Percentiles rank a stretch among this genome's conserved stretches.
Evolutionary conservation across 1,284 basidiomycete genomes (phyloP).

Genomic region (Singerocomus inundabilis): DNA sequence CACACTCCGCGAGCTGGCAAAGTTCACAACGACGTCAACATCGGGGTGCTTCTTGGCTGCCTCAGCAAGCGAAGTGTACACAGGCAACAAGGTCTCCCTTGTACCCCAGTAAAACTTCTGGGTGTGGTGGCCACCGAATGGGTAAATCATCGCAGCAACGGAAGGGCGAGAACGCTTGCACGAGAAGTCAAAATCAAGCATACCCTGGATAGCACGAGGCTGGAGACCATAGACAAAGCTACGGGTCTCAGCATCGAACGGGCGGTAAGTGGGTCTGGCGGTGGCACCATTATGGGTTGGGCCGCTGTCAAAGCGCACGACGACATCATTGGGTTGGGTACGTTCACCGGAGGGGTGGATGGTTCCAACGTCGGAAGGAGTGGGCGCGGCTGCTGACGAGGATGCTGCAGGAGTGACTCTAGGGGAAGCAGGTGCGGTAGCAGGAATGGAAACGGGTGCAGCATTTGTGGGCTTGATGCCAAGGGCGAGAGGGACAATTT

Average conservation of each 20-base stretch:
- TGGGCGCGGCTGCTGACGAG: conserved; percentile 26
- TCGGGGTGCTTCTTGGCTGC: conserved; percentile 95
- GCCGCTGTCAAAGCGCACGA: conserved; percentile 77
- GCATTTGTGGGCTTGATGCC: conserved; percentile 61
- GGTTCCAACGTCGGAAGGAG: conserved; percentile 57
- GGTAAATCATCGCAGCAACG: conserved; percentile 99
- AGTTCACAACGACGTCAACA: conserved; percentile 98
- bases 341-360: conserved; percentile 82
- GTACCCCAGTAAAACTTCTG: conserved; percentile 99
- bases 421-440: conserved; percentile 42
- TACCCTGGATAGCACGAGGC: conserved; percentile 98
- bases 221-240: conserved; percentile 98
- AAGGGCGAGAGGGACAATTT: conserved; percentile 96
- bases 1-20: conserved; percentile 92
- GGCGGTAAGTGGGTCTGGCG: conserved; percentile 76
- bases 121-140: conserved; percentile 99
- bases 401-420: conserved; percentile 32
- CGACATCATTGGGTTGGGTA: conserved; percentile 84
- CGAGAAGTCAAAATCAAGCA: conserved; percentile 99
- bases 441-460: conserved; percentile 39
- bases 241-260: conserved; percentile 90
- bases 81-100: conserved; percentile 96
- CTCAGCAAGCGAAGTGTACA: conserved; percentile 93
- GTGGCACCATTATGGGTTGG: conserved; percentile 33
- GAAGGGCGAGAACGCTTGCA: conserved; percentile 93